Evolutionary conservation across 2,329 filamentous ascomycete genomes (phyloP).

Genomic region (Proliferodiscus dingleyae): DNA sequence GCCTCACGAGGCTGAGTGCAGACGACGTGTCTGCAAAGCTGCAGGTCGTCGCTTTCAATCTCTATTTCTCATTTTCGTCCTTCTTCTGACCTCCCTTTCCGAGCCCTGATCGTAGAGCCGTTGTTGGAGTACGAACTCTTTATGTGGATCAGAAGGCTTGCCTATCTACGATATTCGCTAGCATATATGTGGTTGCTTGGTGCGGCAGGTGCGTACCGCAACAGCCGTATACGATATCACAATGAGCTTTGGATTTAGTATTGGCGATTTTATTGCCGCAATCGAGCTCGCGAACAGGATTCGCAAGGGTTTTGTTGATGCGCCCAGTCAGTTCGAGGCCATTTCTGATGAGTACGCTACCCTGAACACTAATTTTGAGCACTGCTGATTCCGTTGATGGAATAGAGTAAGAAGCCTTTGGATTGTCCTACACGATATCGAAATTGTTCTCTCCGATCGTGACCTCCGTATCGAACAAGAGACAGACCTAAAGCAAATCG

Average conservation of each 20-base stretch:
- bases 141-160: too few relatives aligned
- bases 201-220: too few relatives aligned
- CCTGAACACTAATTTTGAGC: background rate
- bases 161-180: too few relatives aligned
- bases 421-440: background rate
- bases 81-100: too few relatives aligned
- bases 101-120: too few relatives aligned
- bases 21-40: too few relatives aligned
- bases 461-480: background rate
- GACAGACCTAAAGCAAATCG: background rate
- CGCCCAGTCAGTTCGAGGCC: slow-evolving; percentile 26
- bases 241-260: slow-evolving; percentile 3
- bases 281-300: slow-evolving; percentile 6
- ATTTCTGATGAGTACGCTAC: slow-evolving; percentile 1
- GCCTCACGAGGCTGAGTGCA: too few relatives aligned
- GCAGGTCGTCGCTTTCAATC: too few relatives aligned
- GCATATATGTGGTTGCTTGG: too few relatives aligned
- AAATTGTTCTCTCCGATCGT: background rate
- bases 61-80: too few relatives aligned
- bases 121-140: too few relatives aligned
- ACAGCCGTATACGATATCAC: too few relatives aligned
- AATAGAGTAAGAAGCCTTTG: background rate
- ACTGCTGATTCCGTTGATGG: background rate
- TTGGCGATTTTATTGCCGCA: background rate
- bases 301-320: slow-evolving; percentile 23